Percentiles rank a stretch among this genome's conserved stretches.
Evolutionary conservation across 768 basidiomycete species (phyloP).

Genomic region (Russula abietina): DNA sequence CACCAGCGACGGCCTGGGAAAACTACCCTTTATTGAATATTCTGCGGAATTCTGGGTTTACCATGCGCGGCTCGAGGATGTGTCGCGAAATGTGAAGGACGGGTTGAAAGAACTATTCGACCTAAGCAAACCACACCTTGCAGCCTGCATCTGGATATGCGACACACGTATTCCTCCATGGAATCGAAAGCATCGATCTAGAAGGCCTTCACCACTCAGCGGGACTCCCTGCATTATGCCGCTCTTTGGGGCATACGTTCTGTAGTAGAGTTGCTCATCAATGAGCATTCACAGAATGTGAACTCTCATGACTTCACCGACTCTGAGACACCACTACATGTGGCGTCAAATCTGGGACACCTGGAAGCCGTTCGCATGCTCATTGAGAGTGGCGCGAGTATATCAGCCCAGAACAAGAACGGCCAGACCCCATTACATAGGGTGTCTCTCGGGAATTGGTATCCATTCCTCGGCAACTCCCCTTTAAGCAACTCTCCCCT

Average conservation of each 20-base stretch:
- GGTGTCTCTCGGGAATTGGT: too few relatives aligned
- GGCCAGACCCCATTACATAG: too few relatives aligned
- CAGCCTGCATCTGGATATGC: background rate
- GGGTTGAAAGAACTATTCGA: background rate
- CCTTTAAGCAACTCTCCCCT: too few relatives aligned
- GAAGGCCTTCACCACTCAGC: slow-evolving; percentile 67
- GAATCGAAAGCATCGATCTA: slow-evolving; percentile 34
- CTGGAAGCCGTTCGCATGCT: background rate
- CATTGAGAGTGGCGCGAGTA: background rate
- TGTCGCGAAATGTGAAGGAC: background rate
- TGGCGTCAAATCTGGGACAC: background rate
- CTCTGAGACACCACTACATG: background rate
- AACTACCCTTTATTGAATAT: background rate
- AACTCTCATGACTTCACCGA: background rate
- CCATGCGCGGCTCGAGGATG: background rate
- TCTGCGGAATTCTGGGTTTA: background rate
- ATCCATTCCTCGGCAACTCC: too few relatives aligned
- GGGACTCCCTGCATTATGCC: background rate
- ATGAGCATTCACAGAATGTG: background rate
- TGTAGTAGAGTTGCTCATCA: slow-evolving; percentile 55
- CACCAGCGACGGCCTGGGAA: background rate
- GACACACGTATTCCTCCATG: background rate
- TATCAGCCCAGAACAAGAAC: too few relatives aligned
- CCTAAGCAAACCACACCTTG: background rate
- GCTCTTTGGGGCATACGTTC: background rate